A percentile compares a stretch with the other conserved stretches of the same genome.
These are phyloP conservation scores for Musa balbisiana DNA, from an alignment of 202 grass and related monocot genomes.

Conservation along the genomic window DNA sequence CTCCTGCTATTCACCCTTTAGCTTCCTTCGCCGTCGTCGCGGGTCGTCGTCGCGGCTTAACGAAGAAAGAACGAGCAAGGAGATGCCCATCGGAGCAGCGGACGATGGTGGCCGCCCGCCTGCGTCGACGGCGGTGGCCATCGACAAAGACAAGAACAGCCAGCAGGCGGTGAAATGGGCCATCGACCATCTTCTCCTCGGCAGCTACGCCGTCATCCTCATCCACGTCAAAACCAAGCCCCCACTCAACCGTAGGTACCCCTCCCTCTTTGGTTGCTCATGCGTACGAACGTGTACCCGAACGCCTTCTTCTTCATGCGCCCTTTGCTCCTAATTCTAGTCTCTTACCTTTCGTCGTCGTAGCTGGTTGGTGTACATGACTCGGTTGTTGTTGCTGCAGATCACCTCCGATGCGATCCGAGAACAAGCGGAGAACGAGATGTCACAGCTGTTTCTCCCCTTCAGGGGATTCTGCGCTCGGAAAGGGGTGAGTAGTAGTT, in stretches of 20 bases:
- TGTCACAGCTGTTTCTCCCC: constrained; percentile 15
- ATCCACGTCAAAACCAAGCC: background rate
- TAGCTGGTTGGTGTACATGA: too few relatives aligned
- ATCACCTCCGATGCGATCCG: background rate
- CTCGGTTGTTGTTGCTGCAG: background rate
- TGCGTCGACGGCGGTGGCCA: background rate
- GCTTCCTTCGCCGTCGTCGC: too few relatives aligned
- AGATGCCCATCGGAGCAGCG: too few relatives aligned
- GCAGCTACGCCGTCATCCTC: background rate
- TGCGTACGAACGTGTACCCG: too few relatives aligned
- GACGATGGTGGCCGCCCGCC: background rate
- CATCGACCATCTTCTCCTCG: background rate
- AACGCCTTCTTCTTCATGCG: too few relatives aligned
- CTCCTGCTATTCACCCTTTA: too few relatives aligned
- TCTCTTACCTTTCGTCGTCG: too few relatives aligned
- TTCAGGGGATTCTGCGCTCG: constrained; percentile 14
- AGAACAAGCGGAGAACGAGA: background rate
- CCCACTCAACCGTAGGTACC: too few relatives aligned
- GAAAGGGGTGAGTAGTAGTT: background rate
- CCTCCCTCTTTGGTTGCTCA: too few relatives aligned
- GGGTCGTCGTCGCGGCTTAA: too few relatives aligned
- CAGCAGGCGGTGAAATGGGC: constrained; percentile 5
- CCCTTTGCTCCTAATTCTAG: too few relatives aligned
- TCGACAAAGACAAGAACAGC: constrained; percentile 4
- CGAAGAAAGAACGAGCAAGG: too few relatives aligned